A percentile compares a stretch with the other conserved stretches of the same genome.
Conservation (phyloP, 495 filamentous ascomycete genomes). For the Glutinoglossum americanum region DNA sequence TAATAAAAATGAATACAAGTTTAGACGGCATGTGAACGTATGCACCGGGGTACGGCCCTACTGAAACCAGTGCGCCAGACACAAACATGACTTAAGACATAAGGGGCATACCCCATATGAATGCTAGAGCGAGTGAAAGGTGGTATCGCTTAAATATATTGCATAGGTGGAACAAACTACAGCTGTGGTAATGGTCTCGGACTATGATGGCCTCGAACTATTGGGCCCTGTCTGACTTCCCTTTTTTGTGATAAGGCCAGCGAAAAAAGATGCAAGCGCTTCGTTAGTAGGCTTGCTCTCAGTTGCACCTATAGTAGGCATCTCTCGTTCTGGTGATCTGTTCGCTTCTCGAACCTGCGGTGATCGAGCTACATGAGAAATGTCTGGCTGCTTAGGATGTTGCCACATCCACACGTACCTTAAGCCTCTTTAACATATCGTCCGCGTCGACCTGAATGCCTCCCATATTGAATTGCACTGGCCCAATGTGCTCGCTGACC, state of each 20-base stretch:
- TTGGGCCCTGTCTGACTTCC: slow-evolving; percentile 7
- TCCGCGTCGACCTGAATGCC: slow-evolving; percentile 94
- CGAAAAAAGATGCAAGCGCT: slow-evolving; percentile 45
- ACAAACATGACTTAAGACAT: not conserved
- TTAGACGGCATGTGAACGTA: not conserved
- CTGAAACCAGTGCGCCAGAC: not conserved
- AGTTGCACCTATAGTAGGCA: slow-evolving; percentile 14
- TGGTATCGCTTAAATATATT: not conserved
- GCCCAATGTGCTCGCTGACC: slow-evolving; percentile 78
- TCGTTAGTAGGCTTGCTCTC: slow-evolving; percentile 46
- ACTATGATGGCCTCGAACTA: not conserved
- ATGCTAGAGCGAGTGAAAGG: not conserved
- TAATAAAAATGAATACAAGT: not conserved
- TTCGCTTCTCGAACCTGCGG: slow-evolving; percentile 1
- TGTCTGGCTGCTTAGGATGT: not conserved
- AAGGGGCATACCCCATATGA: not conserved
- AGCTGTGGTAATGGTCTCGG: not conserved
- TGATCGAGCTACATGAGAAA: not conserved
- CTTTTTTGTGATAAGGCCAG: slow-evolving; percentile 37
- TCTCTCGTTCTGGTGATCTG: not conserved
- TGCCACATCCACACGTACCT: slow-evolving; percentile 28
- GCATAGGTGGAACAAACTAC: not conserved
- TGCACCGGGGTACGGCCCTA: not conserved
- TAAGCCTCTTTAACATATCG: slow-evolving; percentile 75
- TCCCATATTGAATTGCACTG: slow-evolving; percentile 92